Evolutionary conservation across 164 flowering plant genomes (phyloP), one percentile per base, ranked within the genome.

Genomic region (Magnolia sinica): DNA sequence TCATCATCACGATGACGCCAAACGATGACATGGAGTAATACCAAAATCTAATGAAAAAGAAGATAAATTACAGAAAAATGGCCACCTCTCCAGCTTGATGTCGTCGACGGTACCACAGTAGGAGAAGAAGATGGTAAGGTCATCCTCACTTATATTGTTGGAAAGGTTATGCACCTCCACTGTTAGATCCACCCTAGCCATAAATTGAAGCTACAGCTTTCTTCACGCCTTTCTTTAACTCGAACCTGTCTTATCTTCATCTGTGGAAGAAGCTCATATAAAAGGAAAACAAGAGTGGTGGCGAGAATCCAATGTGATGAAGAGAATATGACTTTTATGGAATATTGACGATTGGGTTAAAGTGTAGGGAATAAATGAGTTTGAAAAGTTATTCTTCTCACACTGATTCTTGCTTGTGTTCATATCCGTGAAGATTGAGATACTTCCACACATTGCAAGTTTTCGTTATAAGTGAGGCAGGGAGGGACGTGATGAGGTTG

Each of bases 151-250:
- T 22, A 77, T 83, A 61, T 37, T 79, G 22, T 85, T 83, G 50
- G 86, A 80, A 71, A 83, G 78, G 73, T 79, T 71, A 73, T 76
- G 81, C 70, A 85, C 84, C 20, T 76, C 78, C 58, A 85, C 70
- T 1, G 81, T 82, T 63, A 74, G 70, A 50, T 74, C 76, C 70
- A 74, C 9, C 9, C 10, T 14, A n/a, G 20, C 68, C 69, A 74
- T 49, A 55, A 14, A 31, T 23, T 71, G 16, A 68, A 59, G 23
- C 31, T 13, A 63, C 23, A 73, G 74, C 64, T 68, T 16, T 37
- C 71, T 74, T 64, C 13, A 45, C 61, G 68, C 76, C 59, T 64
- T 73, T 8, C 59, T 73, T 31, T 23, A n/a, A 73, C 8, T 19
- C 14, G 16, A 64, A 58, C n/a, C 58, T 51, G n/a, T 14, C n/a